A percentile compares a stretch with the other conserved stretches of the same genome.
phyloP scores from a whole-genome alignment of 768 basidiomycete genomes.

The Coprinopsis cinerea region DNA sequence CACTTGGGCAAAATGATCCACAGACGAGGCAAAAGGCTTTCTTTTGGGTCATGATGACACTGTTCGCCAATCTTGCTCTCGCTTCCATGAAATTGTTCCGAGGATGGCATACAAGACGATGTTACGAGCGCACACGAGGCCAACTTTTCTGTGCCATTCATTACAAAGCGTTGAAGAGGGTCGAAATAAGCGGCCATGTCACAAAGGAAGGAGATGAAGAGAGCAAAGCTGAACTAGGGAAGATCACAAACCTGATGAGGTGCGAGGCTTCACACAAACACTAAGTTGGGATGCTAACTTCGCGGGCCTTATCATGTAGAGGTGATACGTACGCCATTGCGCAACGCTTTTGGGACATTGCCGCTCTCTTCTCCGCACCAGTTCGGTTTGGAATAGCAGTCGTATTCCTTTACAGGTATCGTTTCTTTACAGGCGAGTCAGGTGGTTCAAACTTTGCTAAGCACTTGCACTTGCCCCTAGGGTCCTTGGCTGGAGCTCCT shows the following conservation, averaged over 20 bases:
- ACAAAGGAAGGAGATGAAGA: conserved; percentile 31
- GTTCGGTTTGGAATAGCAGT: conserved; percentile 61
- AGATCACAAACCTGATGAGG: conserved; percentile 75
- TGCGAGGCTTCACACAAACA: conserved; percentile 26
- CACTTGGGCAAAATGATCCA: conserved; percentile 37
- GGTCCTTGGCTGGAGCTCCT: conserved; percentile 72
- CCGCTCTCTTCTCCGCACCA: conserved; percentile 56
- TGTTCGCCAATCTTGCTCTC: conserved; percentile 59
- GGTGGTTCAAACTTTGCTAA: neutral
- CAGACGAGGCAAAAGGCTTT: conserved; percentile 43
- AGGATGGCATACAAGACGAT: conserved; percentile 61
- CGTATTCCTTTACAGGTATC: conserved; percentile 65
- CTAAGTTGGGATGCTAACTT: conserved; percentile 8
- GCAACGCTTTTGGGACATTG: conserved; percentile 70
- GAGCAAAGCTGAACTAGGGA: conserved; percentile 52
- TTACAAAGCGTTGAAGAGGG: conserved; percentile 58
- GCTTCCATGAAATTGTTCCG: conserved; percentile 61
- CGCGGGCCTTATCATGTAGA: conserved; percentile 26
- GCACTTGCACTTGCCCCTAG: conserved; percentile 27
- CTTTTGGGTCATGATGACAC: conserved; percentile 53
- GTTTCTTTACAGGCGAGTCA: conserved; percentile 15
- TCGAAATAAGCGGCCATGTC: conserved; percentile 48
- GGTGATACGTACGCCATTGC: conserved; percentile 67
- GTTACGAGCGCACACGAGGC: conserved; percentile 67
- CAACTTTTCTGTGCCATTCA: conserved; percentile 67